Conservation (phyloP, 768 basidiomycete genomes). For the Pleurotus tuoliensis region DNA sequence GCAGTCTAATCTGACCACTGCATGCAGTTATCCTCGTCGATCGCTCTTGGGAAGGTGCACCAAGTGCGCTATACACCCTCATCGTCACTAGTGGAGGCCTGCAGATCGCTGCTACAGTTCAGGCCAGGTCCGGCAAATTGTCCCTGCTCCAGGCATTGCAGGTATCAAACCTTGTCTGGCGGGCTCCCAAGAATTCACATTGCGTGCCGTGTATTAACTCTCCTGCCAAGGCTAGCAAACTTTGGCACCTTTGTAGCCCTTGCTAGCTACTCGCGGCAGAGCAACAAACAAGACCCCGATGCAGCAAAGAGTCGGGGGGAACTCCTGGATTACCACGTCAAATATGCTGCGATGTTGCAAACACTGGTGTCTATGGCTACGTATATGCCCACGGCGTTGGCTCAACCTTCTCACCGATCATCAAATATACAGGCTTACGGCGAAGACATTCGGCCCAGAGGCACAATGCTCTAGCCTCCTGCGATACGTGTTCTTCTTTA, state of each 20-base stretch:
- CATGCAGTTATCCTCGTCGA: slow-evolving; percentile 34
- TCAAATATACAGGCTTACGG: slow-evolving; percentile 21
- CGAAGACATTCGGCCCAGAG: slow-evolving; percentile 23
- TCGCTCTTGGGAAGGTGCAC: slow-evolving; percentile 36
- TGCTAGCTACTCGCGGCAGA: slow-evolving; percentile 36
- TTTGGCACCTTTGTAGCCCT: slow-evolving; percentile 37
- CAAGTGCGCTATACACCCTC: slow-evolving; percentile 39
- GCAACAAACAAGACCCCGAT: not conserved
- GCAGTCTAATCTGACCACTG: not conserved
- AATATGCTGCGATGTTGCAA: slow-evolving; percentile 35
- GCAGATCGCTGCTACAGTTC: slow-evolving; percentile 33
- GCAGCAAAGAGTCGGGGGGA: slow-evolving; percentile 1
- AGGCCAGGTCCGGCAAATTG: slow-evolving; percentile 21
- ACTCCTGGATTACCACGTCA: slow-evolving; percentile 27
- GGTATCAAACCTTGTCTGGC: slow-evolving; percentile 39
- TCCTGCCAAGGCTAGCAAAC: slow-evolving; percentile 32
- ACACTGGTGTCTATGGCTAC: slow-evolving; percentile 33
- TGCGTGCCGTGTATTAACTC: not conserved
- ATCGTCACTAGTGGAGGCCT: slow-evolving; percentile 37
- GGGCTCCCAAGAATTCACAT: slow-evolving; percentile 4
- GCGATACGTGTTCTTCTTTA: slow-evolving; percentile 31
- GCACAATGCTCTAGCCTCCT: slow-evolving; percentile 25
- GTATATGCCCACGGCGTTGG: not conserved
- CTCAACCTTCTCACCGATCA: no score
- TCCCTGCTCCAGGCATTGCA: slow-evolving; percentile 37